Percentiles rank a stretch among this genome's conserved stretches.
Evolutionary conservation across 345 rosid species (phyloP).

Genomic region (Eucalyptus shirleyi): DNA sequence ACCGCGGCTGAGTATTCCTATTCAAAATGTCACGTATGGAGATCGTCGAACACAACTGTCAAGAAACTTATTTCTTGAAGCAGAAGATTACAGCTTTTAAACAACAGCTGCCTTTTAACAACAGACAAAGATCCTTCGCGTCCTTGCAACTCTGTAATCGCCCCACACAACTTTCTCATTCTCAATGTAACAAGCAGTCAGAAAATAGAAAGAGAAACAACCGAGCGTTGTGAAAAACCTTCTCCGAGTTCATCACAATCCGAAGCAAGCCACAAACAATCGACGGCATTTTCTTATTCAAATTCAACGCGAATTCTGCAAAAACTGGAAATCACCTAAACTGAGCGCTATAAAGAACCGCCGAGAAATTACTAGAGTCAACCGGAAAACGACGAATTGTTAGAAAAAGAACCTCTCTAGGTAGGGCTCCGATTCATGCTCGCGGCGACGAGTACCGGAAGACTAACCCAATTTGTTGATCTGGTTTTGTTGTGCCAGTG

Average conservation of each 20-base stretch:
- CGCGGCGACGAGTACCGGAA: too few relatives aligned
- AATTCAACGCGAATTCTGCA: too few relatives aligned
- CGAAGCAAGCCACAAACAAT: background rate
- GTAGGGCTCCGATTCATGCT: too few relatives aligned
- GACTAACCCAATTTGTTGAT: too few relatives aligned
- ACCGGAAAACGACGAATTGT: background rate
- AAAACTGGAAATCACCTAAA: background rate
- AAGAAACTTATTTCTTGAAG: background rate
- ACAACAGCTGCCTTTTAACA: conserved; percentile 39
- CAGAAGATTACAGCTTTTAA: background rate
- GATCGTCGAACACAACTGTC: background rate
- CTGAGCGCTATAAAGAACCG: background rate
- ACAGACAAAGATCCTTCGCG: conserved; percentile 72
- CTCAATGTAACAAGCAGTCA: background rate
- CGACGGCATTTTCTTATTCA: background rate
- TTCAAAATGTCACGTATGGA: background rate
- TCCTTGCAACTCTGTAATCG: conserved; percentile 49
- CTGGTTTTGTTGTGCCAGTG: too few relatives aligned
- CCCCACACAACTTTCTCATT: background rate
- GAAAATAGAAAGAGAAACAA: background rate
- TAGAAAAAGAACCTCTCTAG: background rate
- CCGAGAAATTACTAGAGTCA: background rate
- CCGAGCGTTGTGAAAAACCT: background rate
- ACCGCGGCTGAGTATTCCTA: conserved; percentile 57
- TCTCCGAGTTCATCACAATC: background rate